Evolutionary conservation across 2,329 filamentous ascomycete genomes (phyloP), one percentile per base, ranked within the genome.

Genomic region (Hypoxylon rubiginosum): DNA sequence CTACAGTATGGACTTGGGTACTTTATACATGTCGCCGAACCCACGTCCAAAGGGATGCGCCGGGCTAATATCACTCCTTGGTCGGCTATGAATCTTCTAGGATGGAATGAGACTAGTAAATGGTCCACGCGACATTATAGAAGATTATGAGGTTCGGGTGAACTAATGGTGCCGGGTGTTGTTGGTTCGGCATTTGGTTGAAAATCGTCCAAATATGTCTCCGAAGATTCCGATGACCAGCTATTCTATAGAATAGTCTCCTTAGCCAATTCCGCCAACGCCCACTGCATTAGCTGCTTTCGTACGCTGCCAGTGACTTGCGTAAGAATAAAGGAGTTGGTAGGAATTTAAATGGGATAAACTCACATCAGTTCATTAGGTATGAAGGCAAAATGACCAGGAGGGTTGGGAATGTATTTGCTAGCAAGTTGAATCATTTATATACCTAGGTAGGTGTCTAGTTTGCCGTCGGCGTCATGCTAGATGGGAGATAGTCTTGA

Each of bases 151-250:
- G 39, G 39, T 43, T 43, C 39, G 39, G 39, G 10, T 21, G n/a
- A 21, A 43, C 21, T 21, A 11, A 43, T 7, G 39, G 17, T 21
- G 39, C 17, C 17, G 39, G 39, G 39, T 2, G 2, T 19, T 43
- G 15, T 41, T 41, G 8, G n/a, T 17, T 9, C 36, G 36, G 36
- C 4, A 13, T n/a, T n/a, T 17, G 17, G 32, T 17, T 41, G 10
- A 41, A 17, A 41, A 17, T 9, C 10, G 10, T 2, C 15, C 11
- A 39, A 39, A n/a, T 21, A 51, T 19, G 21, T 49, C 34, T 11
- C 55, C 61, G 61, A 58, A 51, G 26, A 51, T 24, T 45, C 55
- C 61, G 49, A 13, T 48, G 21, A 24, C 19, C 4, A n/a, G 9
- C 24, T 7, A 32, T 21, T 28, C 21, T 49, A n/a, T 56, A 30